These are phyloP conservation scores for Umbelopsis isabellina DNA, from an alignment of 192 early-diverging fungal species.

Conservation along the genomic window DNA sequence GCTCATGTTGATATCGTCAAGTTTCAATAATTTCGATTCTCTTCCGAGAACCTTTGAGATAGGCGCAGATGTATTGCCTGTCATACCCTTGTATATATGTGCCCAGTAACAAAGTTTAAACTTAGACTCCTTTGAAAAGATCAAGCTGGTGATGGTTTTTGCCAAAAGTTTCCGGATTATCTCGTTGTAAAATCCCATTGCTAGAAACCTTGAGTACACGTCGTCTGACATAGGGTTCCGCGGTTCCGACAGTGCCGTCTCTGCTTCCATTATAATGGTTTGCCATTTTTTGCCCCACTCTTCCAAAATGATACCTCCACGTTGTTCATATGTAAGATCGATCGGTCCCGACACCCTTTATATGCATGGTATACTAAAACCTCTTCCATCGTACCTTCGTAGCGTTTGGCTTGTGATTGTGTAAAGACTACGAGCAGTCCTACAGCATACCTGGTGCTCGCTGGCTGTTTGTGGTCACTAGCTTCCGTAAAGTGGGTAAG, in stretches of 20 bases:
- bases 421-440: not conserved
- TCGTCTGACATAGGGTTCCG: not conserved
- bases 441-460: not conserved
- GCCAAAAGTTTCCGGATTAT: not conserved
- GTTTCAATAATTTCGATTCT: constrained; percentile 2
- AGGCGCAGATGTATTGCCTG: not conserved
- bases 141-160: not conserved
- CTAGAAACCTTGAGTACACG: not conserved
- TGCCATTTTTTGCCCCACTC: not conserved
- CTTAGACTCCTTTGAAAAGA: not conserved
- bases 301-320: not conserved
- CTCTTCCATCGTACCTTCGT: not conserved
- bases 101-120: not conserved
- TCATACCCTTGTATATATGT: not conserved
- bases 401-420: not conserved
- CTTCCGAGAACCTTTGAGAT: not conserved
- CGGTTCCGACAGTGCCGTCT: not conserved
- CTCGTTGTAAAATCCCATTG: not conserved
- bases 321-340: not conserved
- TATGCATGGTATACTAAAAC: not conserved
- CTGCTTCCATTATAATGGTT: not conserved
- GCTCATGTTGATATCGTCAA: not conserved
- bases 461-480: not conserved
- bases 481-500: not conserved
- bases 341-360: not conserved